A percentile compares a stretch with the other conserved stretches of the same genome.
These are phyloP conservation scores for Yarrowia sp. DNA, from an alignment of 805 yeast species.

Conservation along the genomic window DNA sequence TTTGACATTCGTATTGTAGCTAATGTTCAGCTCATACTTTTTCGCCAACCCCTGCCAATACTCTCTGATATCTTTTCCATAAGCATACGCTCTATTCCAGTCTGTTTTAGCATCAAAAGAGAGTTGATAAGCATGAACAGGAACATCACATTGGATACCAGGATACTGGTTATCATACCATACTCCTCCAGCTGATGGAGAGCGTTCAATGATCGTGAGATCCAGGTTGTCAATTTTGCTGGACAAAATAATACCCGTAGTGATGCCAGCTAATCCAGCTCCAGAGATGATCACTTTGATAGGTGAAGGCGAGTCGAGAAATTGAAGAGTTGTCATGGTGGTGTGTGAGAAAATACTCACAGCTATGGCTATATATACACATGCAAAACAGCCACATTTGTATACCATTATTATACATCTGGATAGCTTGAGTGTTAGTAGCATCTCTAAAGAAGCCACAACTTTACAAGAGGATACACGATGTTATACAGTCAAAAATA, in stretches of 20 bases:
- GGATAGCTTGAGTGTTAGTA: too few relatives aligned
- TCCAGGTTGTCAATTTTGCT: constrained; percentile 13
- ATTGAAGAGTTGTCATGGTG: too few relatives aligned
- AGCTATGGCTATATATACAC: too few relatives aligned
- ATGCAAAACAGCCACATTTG: too few relatives aligned
- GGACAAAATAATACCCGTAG: constrained; percentile 21
- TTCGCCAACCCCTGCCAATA: constrained; percentile 33
- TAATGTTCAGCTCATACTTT: constrained; percentile 33
- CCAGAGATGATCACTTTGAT: constrained; percentile 13
- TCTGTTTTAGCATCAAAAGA: constrained; percentile 36
- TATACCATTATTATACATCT: too few relatives aligned
- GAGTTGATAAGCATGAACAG: constrained; percentile 36
- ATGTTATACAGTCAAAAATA: too few relatives aligned
- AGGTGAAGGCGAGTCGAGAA: too few relatives aligned
- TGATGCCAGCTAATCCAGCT: constrained; percentile 25
- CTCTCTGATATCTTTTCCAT: constrained; percentile 33
- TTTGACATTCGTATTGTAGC: constrained; percentile 30
- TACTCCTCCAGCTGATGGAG: constrained; percentile 36
- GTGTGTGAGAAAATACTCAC: too few relatives aligned
- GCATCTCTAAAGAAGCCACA: too few relatives aligned
- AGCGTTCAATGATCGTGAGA: constrained; percentile 32
- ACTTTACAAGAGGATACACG: too few relatives aligned
- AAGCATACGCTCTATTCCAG: constrained; percentile 34
- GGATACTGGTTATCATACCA: constrained; percentile 36
- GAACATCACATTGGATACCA: constrained; percentile 35